phyloP scores from a whole-genome alignment of 441 rosid species.

The Eugenia klotzschiana region DNA sequence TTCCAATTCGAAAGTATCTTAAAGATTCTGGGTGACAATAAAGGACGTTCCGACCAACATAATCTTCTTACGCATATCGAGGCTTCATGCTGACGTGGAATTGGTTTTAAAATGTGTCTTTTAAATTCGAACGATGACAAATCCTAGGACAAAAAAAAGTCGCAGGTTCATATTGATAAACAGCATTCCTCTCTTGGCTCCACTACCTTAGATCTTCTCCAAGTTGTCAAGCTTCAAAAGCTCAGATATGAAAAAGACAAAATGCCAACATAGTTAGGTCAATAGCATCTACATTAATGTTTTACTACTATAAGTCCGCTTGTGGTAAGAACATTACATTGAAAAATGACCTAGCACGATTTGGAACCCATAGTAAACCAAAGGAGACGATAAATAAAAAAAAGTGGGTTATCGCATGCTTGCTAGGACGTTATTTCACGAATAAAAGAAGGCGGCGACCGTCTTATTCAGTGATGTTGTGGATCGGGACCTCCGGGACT shows the following conservation, averaged over 20 bases:
- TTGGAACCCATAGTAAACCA: not conserved
- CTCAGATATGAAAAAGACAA: not conserved
- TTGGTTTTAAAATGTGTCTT: not conserved
- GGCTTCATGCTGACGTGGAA: not conserved
- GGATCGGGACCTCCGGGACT: constrained; percentile 41
- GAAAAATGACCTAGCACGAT: not conserved
- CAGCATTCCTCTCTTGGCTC: not conserved
- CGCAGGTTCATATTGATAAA: not conserved
- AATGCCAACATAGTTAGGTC: not conserved
- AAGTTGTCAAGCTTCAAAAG: not conserved
- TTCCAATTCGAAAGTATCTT: not conserved
- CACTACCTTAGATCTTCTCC: not conserved
- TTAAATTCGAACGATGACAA: not conserved
- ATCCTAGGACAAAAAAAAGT: not conserved
- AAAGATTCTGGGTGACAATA: not conserved
- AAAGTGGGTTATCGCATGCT: too few species aligned
- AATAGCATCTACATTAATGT: not conserved
- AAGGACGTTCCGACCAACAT: not conserved
- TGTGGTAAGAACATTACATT: not conserved
- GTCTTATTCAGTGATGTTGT: constrained; percentile 17
- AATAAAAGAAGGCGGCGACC: not conserved
- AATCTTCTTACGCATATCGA: not conserved
- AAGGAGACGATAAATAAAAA: not conserved
- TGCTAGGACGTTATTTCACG: too few species aligned
- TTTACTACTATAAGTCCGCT: not conserved